phyloP scores from a whole-genome alignment of 1,284 basidiomycete genomes.

The Phaffia rhodozyma region DNA sequence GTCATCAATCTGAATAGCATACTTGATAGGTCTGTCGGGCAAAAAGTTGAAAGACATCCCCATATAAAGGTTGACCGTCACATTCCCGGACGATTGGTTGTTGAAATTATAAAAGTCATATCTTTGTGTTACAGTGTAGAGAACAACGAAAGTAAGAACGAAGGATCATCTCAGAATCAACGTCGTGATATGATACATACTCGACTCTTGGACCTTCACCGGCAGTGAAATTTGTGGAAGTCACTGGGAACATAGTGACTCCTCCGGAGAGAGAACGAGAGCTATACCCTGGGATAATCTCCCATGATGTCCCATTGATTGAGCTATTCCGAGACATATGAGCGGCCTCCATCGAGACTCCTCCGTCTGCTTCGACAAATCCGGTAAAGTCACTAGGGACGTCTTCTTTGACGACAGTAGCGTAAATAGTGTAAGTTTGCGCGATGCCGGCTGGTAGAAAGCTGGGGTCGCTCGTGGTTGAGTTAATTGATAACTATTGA shows the following conservation, averaged over 20 bases:
- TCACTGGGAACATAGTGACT: constrained; percentile 49
- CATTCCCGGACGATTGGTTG: constrained; percentile 35
- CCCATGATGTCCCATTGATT: constrained; percentile 37
- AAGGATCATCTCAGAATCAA: no score
- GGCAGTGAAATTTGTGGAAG: constrained; percentile 46
- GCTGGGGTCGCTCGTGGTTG: constrained; percentile 19
- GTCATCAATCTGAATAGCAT: constrained; percentile 48
- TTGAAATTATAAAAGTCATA: constrained; percentile 57
- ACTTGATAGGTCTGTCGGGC: constrained; percentile 42
- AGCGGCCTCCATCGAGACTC: constrained; percentile 52
- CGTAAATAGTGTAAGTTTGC: constrained; percentile 40
- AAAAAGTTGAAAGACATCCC: constrained; percentile 51
- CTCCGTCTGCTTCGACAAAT: constrained; percentile 52
- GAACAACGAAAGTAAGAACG: neutral
- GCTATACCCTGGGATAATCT: constrained; percentile 47
- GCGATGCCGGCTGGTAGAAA: constrained; percentile 32
- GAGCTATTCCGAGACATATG: constrained; percentile 46
- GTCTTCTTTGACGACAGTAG: constrained; percentile 36
- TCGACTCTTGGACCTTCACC: constrained; percentile 48
- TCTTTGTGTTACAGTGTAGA: constrained; percentile 33
- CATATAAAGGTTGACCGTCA: constrained; percentile 43
- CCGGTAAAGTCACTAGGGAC: constrained; percentile 46
- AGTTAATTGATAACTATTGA: constrained; percentile 1
- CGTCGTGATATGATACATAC: constrained; percentile 30
- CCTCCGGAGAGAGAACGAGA: constrained; percentile 28